Evolutionary conservation across 129 eudicot genomes (phyloP).

Genomic region (Tagetes erecta): DNA sequence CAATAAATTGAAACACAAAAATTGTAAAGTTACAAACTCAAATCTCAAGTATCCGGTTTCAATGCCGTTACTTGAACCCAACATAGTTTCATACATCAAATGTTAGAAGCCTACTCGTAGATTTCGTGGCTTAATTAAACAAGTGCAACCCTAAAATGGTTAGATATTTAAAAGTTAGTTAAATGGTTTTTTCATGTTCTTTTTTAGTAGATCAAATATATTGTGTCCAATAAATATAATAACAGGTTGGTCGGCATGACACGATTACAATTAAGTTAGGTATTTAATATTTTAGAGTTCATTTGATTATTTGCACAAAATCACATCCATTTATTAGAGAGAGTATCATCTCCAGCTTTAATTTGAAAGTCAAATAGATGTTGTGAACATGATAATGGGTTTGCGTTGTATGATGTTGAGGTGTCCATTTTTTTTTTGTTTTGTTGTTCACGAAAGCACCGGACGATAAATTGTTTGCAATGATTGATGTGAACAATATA

Average conservation of each 20-base stretch:
- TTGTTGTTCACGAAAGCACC: constrained; percentile 11
- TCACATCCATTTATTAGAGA: neutral
- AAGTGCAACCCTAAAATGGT: neutral
- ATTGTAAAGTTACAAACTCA: no score
- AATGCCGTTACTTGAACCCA: no score
- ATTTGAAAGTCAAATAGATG: neutral
- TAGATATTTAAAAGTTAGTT: no score
- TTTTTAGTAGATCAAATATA: no score
- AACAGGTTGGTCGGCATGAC: neutral
- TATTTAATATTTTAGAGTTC: neutral
- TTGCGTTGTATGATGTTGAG: constrained; percentile 8
- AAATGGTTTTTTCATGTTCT: no score
- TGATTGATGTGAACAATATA: constrained; percentile 19
- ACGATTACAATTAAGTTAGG: neutral
- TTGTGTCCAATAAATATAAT: neutral
- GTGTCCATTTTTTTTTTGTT: constrained; percentile 21
- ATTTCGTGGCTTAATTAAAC: neutral
- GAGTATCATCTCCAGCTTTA: neutral
- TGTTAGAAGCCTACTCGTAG: neutral
- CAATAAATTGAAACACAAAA: no score
- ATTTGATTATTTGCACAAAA: no score
- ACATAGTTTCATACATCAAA: neutral
- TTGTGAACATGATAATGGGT: neutral
- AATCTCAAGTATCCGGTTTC: no score
- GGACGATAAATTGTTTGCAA: constrained; percentile 18